Conservation (phyloP, 768 basidiomycete species). For the Antrodiella citrinella region DNA sequence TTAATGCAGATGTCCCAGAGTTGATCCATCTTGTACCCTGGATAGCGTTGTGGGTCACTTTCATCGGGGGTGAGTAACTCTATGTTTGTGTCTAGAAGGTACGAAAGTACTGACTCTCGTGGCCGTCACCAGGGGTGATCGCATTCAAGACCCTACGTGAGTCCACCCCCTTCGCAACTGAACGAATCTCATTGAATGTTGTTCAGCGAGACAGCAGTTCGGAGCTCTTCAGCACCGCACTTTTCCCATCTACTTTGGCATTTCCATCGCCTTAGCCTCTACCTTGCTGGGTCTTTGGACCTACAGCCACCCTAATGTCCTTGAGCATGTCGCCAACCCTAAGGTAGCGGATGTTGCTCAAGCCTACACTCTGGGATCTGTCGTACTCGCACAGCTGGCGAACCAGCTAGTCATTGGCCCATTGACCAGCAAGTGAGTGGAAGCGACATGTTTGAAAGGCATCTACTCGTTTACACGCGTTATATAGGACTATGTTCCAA, state of each 20-base stretch:
- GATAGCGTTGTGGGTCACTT: slow-evolving; percentile 50
- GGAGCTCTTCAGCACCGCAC: slow-evolving; percentile 64
- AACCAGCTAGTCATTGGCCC: slow-evolving; percentile 72
- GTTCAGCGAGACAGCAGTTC: slow-evolving; percentile 66
- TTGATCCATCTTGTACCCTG: background rate
- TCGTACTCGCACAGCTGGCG: slow-evolving; percentile 40
- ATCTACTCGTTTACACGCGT: background rate
- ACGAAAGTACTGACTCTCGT: no score
- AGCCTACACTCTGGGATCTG: slow-evolving; percentile 44
- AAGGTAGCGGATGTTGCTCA: slow-evolving; percentile 55
- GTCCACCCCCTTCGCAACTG: slow-evolving; percentile 17
- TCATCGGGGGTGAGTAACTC: slow-evolving; percentile 46
- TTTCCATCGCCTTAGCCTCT: slow-evolving; percentile 47
- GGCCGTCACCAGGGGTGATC: slow-evolving; percentile 55
- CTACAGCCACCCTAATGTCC: slow-evolving; percentile 47
- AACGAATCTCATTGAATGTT: no score
- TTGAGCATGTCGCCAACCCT: slow-evolving; percentile 38
- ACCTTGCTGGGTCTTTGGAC: slow-evolving; percentile 52
- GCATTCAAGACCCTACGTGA: slow-evolving; percentile 51
- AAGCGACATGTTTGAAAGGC: no score
- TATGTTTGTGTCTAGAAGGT: no score
- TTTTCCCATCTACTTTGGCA: slow-evolving; percentile 68
- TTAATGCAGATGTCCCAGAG: background rate
- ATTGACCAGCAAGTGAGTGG: slow-evolving; percentile 53
- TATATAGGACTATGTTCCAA: slow-evolving; percentile 66